Conservation (phyloP, 305 asterid species). For the Andrographis paniculata region DNA sequence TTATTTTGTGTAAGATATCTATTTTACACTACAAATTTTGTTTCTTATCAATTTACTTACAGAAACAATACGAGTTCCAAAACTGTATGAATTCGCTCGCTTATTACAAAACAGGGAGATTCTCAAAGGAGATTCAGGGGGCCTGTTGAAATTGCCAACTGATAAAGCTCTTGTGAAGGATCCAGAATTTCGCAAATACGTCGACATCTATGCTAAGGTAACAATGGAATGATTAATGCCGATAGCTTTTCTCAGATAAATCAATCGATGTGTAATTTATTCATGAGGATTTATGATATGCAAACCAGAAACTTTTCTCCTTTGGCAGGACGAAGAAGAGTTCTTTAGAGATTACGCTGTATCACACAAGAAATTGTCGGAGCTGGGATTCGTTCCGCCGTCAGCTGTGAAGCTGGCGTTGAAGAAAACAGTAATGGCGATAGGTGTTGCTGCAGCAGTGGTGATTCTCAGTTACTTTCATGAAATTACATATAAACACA, state of each 20-base stretch:
- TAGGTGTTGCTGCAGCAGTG: constrained; percentile 46
- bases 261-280: neutral
- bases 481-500: constrained; percentile 25
- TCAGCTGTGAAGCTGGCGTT: constrained; percentile 19
- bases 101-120: constrained; percentile 49
- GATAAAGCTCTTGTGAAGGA: constrained; percentile 69
- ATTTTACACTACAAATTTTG: neutral
- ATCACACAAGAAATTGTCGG: constrained; percentile 83
- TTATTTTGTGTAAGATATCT: constrained; percentile 54
- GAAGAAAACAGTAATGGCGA: constrained; percentile 29
- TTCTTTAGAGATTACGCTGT: constrained; percentile 74
- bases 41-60: neutral
- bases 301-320: too few species aligned
- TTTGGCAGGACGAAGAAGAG: constrained; percentile 68
- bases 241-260: neutral
- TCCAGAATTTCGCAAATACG: constrained; percentile 45
- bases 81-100: neutral
- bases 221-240: too few species aligned
- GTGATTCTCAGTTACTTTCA: constrained; percentile 47
- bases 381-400: constrained; percentile 55
- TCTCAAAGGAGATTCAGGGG: constrained; percentile 57
- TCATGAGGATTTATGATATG: neutral
- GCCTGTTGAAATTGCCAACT: constrained; percentile 68
- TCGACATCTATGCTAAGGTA: constrained; percentile 72
- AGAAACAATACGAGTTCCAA: constrained; percentile 1